Percentiles rank a stretch among this genome's conserved stretches.
phyloP scores from a whole-genome alignment of 148 eudicot genomes.

The Pouteria glomerata region DNA sequence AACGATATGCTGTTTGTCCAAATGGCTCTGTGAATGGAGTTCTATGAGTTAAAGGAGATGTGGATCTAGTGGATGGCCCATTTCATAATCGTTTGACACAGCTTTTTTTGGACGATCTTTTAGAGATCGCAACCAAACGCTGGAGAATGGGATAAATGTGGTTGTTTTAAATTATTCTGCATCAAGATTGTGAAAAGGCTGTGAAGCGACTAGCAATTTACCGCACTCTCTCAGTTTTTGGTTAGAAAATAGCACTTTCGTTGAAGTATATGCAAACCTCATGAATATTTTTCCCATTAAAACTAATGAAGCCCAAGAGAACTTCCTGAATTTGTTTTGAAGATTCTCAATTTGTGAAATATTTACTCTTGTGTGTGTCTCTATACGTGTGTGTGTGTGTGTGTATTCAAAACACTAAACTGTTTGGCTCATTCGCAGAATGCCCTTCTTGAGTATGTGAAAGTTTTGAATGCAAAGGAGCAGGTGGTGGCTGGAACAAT shows the following conservation, averaged over 20 bases:
- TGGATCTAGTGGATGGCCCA: neutral
- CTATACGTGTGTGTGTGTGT: neutral
- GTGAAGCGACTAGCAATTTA: neutral
- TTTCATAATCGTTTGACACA: neutral
- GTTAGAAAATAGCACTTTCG: neutral
- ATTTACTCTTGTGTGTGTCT: neutral
- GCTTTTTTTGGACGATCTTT: neutral
- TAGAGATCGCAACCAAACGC: neutral
- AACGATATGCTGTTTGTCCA: too few species aligned
- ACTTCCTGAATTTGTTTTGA: neutral
- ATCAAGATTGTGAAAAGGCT: neutral
- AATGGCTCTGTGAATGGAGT: neutral
- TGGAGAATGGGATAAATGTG: too few species aligned
- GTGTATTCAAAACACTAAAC: neutral
- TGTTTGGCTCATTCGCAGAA: conserved; percentile 25
- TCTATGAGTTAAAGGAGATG: neutral
- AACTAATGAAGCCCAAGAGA: neutral
- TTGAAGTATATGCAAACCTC: neutral
- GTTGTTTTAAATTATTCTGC: neutral
- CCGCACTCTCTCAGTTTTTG: neutral
- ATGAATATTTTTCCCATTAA: neutral
- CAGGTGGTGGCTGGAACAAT: conserved; percentile 46
- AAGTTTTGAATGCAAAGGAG: conserved; percentile 39
- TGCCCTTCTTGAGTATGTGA: conserved; percentile 25
- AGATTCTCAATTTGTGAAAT: neutral